Base-by-base conservation (phyloP, 192 early-diverging fungal genomes). In the Podila epigama region DNA sequence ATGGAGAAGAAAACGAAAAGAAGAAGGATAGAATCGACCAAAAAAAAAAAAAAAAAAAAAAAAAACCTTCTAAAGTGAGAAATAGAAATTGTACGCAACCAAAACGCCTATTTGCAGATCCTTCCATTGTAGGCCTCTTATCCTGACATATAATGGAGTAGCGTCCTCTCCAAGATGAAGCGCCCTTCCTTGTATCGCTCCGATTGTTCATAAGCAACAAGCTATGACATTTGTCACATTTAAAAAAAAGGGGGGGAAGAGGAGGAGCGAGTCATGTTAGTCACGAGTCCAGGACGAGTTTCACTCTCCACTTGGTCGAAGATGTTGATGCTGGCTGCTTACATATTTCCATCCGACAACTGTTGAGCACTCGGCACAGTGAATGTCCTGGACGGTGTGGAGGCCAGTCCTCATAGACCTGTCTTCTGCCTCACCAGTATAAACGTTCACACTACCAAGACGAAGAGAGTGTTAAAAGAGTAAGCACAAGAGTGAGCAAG, bases 151-250 rank as follows among this genome's bases (percentile, higher is more conserved):
- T 59, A 51, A 29, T 75, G 60, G 16, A 92, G 75, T 28, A 89
- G 72, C 2, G 81, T 80, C 58, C 87, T 85, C 66, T 93, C 92
- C 48, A 92, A 66, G 60, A 92, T 91, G 77, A 84, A 92, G 54
- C 84, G 86, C n/a, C 92, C 92, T 63, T 92, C 91, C 72, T 94
- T 92, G 82, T 92, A 94, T 50, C 81, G 87, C 67, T 92, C 85
- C 4, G 63, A 56, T 18, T 82, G 79, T 62, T 90, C 92, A 65
- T 83, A 89, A 11, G 91, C 90, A 32, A 68, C 65, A 29, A 72
- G 63, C 70, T 73, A 35, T 42, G 53, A 18, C 22, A 25, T 9
- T 33, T 36, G 20, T 15, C 13, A 57, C 22, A 32, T 25, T 4
- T 33, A 28, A 44, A 58, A 16, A n/a, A 4, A 52, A 22, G 33